Conservation (phyloP, 192 early-diverging fungal genomes). For the Umbelopsis vinacea region DNA sequence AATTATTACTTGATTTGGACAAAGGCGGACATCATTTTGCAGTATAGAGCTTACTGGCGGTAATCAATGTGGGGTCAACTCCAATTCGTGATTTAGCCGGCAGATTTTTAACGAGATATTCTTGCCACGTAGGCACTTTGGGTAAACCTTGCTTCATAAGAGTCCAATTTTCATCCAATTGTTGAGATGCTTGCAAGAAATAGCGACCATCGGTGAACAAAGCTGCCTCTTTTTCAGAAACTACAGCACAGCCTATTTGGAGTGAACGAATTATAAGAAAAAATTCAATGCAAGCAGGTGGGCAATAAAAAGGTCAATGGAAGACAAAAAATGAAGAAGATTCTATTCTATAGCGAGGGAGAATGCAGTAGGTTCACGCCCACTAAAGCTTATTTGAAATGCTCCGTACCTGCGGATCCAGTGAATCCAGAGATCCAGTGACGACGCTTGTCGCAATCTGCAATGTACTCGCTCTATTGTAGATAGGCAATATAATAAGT, state of each 20-base stretch:
- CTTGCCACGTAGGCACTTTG: constrained; percentile 87
- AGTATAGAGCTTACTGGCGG: constrained; percentile 58
- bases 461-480: constrained; percentile 91
- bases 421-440: constrained; percentile 93
- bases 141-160: constrained; percentile 92
- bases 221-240: constrained; percentile 77
- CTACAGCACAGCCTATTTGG: constrained; percentile 74
- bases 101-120: constrained; percentile 81
- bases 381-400: background rate
- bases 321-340: constrained; percentile 18
- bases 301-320: background rate
- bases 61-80: constrained; percentile 88
- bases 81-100: constrained; percentile 82
- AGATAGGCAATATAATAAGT: background rate
- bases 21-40: background rate
- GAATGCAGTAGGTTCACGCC: background rate
- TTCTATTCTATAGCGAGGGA: background rate
- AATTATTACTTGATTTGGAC: constrained; percentile 13
- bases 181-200: constrained; percentile 93
- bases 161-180: constrained; percentile 92
- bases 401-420: constrained; percentile 85
- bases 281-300: too few species aligned
- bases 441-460: constrained; percentile 85
- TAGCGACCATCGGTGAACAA: constrained; percentile 98
- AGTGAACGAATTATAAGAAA: too few species aligned